Conservation (phyloP, 2,329 filamentous ascomycete genomes). For the Talaromyces sp. region DNA sequence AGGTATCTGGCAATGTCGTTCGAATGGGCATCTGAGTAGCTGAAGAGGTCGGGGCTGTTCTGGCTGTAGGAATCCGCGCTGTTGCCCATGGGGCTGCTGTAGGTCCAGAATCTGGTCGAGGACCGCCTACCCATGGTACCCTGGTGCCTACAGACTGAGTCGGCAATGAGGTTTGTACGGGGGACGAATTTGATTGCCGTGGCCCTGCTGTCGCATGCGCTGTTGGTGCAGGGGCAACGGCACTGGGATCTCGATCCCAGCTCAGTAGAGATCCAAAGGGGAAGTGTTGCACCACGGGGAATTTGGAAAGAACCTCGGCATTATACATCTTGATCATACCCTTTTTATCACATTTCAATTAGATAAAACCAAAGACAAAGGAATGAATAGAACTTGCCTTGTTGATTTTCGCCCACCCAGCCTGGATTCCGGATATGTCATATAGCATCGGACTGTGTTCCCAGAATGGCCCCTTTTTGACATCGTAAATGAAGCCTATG, state of each 20-base stretch:
- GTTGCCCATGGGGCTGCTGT: conserved; percentile 29
- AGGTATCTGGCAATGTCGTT: conserved; percentile 22
- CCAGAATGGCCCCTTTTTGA: conserved; percentile 96
- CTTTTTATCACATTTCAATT: conserved; percentile 31
- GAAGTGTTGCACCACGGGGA: conserved; percentile 97
- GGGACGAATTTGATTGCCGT: conserved; percentile 18
- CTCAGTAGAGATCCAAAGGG: conserved; percentile 75
- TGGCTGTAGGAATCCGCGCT: conserved; percentile 9
- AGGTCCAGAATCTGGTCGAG: conserved; percentile 16
- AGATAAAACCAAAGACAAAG: background rate
- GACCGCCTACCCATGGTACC: conserved; percentile 29
- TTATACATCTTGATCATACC: conserved; percentile 99
- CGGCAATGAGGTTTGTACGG: conserved; percentile 12
- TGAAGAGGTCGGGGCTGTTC: conserved; percentile 2
- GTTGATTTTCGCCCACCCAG: conserved; percentile 98
- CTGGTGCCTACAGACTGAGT: conserved; percentile 28
- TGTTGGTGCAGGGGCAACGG: conserved; percentile 45
- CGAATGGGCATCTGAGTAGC: conserved; percentile 3
- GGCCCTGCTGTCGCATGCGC: conserved; percentile 48
- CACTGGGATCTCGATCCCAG: conserved; percentile 66
- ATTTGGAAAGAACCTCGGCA: conserved; percentile 92
- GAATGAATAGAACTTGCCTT: conserved; percentile 48
- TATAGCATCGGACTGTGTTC: conserved; percentile 92
- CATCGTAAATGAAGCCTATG: conserved; percentile 94
- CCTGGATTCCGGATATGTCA: conserved; percentile 85